A percentile compares a stretch with the other conserved stretches of the same genome.
phyloP scores from a whole-genome alignment of 1,139 yeast genomes.

The Yamadazyma buinensis region DNA sequence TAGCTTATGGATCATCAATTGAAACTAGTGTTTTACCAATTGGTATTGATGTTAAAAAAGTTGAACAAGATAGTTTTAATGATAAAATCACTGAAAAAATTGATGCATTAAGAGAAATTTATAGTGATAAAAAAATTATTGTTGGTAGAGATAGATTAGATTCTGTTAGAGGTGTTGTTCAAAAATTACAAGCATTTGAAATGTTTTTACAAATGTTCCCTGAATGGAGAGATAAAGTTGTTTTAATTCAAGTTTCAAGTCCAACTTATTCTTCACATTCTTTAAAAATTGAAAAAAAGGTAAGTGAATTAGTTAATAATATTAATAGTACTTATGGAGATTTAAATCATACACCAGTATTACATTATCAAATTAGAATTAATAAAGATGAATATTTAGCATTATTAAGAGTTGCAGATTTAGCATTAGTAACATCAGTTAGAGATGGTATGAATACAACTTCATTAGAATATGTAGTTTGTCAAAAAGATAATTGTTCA shows the following conservation, averaged over 20 bases:
- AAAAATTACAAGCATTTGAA: conserved; percentile 77
- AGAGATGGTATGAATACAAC: conserved; percentile 98
- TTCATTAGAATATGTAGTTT: conserved; percentile 83
- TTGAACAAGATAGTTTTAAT: conserved; percentile 56
- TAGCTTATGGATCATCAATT: conserved; percentile 74
- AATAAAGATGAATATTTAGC: conserved; percentile 90
- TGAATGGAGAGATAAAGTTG: conserved; percentile 85
- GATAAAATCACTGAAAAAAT: conserved; percentile 33
- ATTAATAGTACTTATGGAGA: conserved; percentile 85
- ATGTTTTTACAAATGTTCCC: conserved; percentile 86
- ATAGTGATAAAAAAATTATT: conserved; percentile 70
- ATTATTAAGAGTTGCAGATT: conserved; percentile 80
- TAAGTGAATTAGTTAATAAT: conserved; percentile 68
- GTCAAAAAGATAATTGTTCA: conserved; percentile 69
- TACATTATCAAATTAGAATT: conserved; percentile 87
- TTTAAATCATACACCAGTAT: conserved; percentile 77
- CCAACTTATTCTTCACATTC: conserved; percentile 58
- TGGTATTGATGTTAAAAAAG: conserved; percentile 72
- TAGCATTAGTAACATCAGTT: conserved; percentile 83
- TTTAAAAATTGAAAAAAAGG: conserved; percentile 68
- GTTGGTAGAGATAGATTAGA: conserved; percentile 83
- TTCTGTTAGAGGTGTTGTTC: conserved; percentile 77
- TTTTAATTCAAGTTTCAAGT: conserved; percentile 86
- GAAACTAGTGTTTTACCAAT: conserved; percentile 76
- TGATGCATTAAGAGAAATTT: conserved; percentile 56